These are phyloP conservation scores for Trichosporon coremiiforme DNA, from an alignment of 1,284 basidiomycete genomes.

Conservation along the genomic window DNA sequence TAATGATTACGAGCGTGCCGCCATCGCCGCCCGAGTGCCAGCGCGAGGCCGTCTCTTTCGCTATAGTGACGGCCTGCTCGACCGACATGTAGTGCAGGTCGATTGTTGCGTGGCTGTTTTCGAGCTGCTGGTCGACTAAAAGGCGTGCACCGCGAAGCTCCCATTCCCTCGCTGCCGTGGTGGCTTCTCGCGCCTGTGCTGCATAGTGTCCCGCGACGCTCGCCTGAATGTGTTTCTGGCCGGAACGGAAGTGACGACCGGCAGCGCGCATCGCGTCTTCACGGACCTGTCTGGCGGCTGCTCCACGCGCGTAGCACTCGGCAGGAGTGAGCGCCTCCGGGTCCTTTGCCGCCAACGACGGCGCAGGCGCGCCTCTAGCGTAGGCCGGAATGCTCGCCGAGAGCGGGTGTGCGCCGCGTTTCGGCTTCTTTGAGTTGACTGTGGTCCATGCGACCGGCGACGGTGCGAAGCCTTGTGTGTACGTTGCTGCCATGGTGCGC, in stretches of 20 bases:
- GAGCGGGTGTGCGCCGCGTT: slow-evolving; percentile 34
- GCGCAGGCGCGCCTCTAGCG: slow-evolving; percentile 32
- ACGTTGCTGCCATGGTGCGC: not conserved
- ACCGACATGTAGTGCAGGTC: slow-evolving; percentile 46
- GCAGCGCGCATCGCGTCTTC: slow-evolving; percentile 48
- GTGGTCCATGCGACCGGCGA: slow-evolving; percentile 50
- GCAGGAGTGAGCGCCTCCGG: slow-evolving; percentile 32
- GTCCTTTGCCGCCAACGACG: slow-evolving; percentile 15
- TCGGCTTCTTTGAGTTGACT: slow-evolving; percentile 34
- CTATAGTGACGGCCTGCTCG: slow-evolving; percentile 44
- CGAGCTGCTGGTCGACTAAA: slow-evolving; percentile 43
- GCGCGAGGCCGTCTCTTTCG: slow-evolving; percentile 36
- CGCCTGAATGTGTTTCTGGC: slow-evolving; percentile 28
- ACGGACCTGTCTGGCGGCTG: slow-evolving; percentile 37
- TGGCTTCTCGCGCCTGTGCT: slow-evolving; percentile 44
- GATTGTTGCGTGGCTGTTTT: slow-evolving; percentile 8
- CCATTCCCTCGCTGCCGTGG: slow-evolving; percentile 40
- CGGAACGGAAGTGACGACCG: slow-evolving; percentile 38
- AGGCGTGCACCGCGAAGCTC: slow-evolving; percentile 49
- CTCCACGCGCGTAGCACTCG: slow-evolving; percentile 43
- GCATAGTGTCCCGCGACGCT: slow-evolving; percentile 51
- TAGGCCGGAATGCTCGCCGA: slow-evolving; percentile 46
- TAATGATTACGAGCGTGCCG: slow-evolving; percentile 42
- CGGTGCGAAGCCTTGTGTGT: not conserved
- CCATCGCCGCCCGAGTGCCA: slow-evolving; percentile 57